Base-by-base conservation (phyloP, 2,329 filamentous ascomycete species). In the Nectriaceae sp. region DNA sequence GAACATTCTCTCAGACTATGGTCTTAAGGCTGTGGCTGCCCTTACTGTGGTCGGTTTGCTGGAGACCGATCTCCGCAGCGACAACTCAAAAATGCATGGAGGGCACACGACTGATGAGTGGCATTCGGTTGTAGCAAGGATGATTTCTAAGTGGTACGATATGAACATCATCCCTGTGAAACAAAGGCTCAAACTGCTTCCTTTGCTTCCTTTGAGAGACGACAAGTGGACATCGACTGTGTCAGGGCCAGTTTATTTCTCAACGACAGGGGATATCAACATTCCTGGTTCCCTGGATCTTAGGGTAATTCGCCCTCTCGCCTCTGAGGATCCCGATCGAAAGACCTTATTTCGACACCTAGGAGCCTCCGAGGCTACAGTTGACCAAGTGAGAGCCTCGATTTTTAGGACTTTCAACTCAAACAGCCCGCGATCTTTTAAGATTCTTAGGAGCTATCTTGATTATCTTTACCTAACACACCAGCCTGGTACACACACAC, bases 391-490 rank as follows among this genome's bases (percentile, higher is more conserved):
- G 6, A 42, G 55, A 40, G 26, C 11, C 0, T 26, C 31, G 1
- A 56, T 54, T 31, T 21, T 16, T 3, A 39, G 26, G 18, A 11
- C 13, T 37, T 45, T 44, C 36, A 6, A 15, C 15, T 42, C 44
- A 21, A 11, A 11, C 10, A 11, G 1, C 2, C 11, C 8, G 8
- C 16, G 21, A 20, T n/a, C 13, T 29, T 38, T 46, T 19, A 3
- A 4, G 2, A 10, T 3, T 18, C 20, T 45, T 29, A 47, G 36
- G 19, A 4, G 22, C 10, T 40, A 42, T 42, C 35, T 54, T 20
- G 31, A 43, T 19, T 57, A 44, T 26, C 49, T 57, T 2, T 57
- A 51, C 24, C 31, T 47, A 0, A 56, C 55, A 3, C 55, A 57
- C 1, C 37, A 43, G 2, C 4, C 4, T 2, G 1, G 0, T 2